Conservation (phyloP, 345 rosid species). For the Arabidopsis arenosa region DNA sequence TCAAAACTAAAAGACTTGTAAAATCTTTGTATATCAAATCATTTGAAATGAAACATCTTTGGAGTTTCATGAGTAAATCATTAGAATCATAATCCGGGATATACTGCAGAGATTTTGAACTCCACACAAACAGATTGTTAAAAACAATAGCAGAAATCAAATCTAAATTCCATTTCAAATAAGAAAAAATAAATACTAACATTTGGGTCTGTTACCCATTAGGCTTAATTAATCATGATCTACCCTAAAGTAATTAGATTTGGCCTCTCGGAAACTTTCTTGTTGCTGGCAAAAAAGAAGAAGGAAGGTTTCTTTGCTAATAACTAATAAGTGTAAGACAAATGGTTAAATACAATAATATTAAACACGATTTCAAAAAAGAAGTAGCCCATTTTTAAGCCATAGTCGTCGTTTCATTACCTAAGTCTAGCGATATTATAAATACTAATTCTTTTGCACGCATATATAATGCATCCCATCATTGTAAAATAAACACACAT, state of each 20-base stretch:
- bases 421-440: conserved; percentile 7
- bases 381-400: conserved; percentile 6
- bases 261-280: neutral
- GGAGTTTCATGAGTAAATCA: no score
- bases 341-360: neutral
- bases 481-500: neutral
- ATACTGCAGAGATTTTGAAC: no score
- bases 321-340: neutral
- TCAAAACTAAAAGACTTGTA: no score
- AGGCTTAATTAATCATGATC: neutral
- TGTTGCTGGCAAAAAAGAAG: neutral
- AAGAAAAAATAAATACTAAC: neutral
- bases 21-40: no score
- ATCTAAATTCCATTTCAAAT: neutral
- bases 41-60: no score
- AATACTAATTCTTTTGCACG: neutral
- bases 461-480: neutral
- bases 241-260: neutral
- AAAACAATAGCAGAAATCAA: no score
- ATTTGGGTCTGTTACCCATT: neutral
- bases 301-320: neutral
- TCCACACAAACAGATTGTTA: no score
- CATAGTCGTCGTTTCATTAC: neutral
- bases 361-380: neutral
- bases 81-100: no score